Conservation (phyloP, 2,329 filamentous ascomycete species). For the Aspergillus eucalypticola region DNA sequence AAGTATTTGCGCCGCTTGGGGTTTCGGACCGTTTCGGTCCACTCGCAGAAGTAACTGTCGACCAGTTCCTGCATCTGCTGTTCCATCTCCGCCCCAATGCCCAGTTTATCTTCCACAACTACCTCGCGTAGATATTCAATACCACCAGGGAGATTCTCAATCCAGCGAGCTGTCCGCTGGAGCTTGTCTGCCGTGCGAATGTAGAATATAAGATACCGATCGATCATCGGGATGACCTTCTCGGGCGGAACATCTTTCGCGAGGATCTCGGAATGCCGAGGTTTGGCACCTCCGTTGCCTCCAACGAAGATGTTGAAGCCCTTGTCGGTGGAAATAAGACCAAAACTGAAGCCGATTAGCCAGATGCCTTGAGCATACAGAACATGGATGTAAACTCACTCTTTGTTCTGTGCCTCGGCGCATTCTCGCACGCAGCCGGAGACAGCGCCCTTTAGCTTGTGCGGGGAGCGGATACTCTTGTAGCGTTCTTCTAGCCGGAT, state of each 20-base stretch:
- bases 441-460: slow-evolving; percentile 89
- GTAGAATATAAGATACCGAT: slow-evolving; percentile 90
- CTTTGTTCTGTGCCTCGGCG: slow-evolving; percentile 89
- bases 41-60: slow-evolving; percentile 84
- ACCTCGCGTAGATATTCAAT: slow-evolving; percentile 81
- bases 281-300: slow-evolving; percentile 85
- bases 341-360: slow-evolving; percentile 60
- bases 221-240: slow-evolving; percentile 79
- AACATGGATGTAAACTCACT: slow-evolving; percentile 53
- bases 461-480: slow-evolving; percentile 83
- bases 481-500: slow-evolving; percentile 85
- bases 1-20: slow-evolving; percentile 70
- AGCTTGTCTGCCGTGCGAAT: slow-evolving; percentile 89
- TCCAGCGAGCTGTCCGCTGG: slow-evolving; percentile 84
- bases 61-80: slow-evolving; percentile 85
- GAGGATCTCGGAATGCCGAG: slow-evolving; percentile 76
- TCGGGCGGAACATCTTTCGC: slow-evolving; percentile 83
- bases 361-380: no score
- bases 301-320: slow-evolving; percentile 92
- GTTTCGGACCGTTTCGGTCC: slow-evolving; percentile 76
- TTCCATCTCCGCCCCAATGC: slow-evolving; percentile 81
- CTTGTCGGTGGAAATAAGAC: slow-evolving; percentile 87
- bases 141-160: slow-evolving; percentile 80
- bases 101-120: slow-evolving; percentile 79
- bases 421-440: slow-evolving; percentile 91